phyloP scores from a whole-genome alignment of 495 filamentous ascomycete genomes.

The Penicillium antarcticum region DNA sequence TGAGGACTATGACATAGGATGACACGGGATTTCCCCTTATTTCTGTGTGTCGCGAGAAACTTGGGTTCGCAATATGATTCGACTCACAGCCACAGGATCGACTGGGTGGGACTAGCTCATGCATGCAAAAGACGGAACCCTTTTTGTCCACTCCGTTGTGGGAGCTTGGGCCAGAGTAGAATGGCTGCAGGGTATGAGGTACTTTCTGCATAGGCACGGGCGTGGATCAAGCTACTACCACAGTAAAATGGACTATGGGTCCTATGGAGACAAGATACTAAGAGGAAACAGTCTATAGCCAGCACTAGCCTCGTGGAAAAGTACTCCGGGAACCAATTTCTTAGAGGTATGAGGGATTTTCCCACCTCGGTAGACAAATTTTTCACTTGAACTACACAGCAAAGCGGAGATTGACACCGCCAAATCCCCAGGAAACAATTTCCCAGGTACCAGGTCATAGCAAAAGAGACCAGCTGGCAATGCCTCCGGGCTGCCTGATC shows the following conservation, averaged over 20 bases:
- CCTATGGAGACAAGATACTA: too few species aligned
- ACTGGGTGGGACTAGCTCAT: constrained; percentile 15
- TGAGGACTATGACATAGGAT: constrained; percentile 23
- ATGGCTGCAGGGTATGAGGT: constrained; percentile 1
- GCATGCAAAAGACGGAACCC: constrained; percentile 15
- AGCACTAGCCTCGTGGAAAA: too few species aligned
- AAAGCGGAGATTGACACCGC: constrained; percentile 1
- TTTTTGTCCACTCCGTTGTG: constrained; percentile 5
- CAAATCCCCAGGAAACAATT: constrained; percentile 4
- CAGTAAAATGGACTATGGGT: too few species aligned
- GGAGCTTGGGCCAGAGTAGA: constrained; percentile 16
- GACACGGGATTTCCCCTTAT: constrained; percentile 3
- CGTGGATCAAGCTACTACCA: constrained; percentile 6
- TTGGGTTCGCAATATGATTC: constrained; percentile 9
- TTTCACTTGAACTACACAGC: background rate
- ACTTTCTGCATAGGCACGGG: constrained; percentile 1
- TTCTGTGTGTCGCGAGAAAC: constrained; percentile 9
- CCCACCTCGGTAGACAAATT: constrained; percentile 3
- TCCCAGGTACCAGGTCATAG: background rate
- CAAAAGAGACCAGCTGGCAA: too few species aligned
- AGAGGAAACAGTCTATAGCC: too few species aligned
- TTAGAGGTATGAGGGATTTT: constrained; percentile 10
- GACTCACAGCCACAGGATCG: constrained; percentile 27
- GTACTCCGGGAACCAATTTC: too few species aligned
- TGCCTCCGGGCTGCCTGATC: constrained; percentile 19